Evolutionary conservation across 1,284 basidiomycete genomes (phyloP).

Genomic region (Retiboletus flavoniger): DNA sequence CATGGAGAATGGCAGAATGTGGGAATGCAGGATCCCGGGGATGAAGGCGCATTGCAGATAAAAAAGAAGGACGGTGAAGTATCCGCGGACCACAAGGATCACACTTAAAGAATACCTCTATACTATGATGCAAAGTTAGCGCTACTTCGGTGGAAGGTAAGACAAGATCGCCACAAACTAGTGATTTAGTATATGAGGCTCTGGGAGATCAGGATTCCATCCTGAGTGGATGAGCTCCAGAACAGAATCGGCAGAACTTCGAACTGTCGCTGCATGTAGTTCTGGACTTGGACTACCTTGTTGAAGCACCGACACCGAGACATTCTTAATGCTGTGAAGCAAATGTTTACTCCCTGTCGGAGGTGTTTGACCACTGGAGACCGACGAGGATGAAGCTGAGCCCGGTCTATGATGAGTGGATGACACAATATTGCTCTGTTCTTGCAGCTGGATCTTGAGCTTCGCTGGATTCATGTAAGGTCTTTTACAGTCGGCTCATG

Average conservation of each 20-base stretch:
- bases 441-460: constrained; percentile 61
- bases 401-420: constrained; percentile 17
- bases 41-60: constrained; percentile 69
- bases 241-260: constrained; percentile 47
- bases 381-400: constrained; percentile 28
- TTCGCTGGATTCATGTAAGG: constrained; percentile 45
- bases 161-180: constrained; percentile 51
- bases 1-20: constrained; percentile 78
- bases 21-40: constrained; percentile 77
- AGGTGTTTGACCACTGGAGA: constrained; percentile 18
- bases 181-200: constrained; percentile 66
- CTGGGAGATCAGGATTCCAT: constrained; percentile 80
- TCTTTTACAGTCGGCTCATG: not conserved
- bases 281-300: constrained; percentile 55
- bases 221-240: constrained; percentile 68
- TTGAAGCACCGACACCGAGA: constrained; percentile 29
- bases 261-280: constrained; percentile 36
- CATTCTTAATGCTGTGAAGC: constrained; percentile 6
- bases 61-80: constrained; percentile 75
- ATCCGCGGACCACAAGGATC: constrained; percentile 81
- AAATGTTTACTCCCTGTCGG: constrained; percentile 6
- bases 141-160: not conserved
- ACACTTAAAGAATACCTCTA: constrained; percentile 78
- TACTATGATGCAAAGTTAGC: constrained; percentile 41
- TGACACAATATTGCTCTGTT: constrained; percentile 39